Evolutionary conservation across 768 basidiomycete species (phyloP).

Genomic region (Leccinum fibrillosum): DNA sequence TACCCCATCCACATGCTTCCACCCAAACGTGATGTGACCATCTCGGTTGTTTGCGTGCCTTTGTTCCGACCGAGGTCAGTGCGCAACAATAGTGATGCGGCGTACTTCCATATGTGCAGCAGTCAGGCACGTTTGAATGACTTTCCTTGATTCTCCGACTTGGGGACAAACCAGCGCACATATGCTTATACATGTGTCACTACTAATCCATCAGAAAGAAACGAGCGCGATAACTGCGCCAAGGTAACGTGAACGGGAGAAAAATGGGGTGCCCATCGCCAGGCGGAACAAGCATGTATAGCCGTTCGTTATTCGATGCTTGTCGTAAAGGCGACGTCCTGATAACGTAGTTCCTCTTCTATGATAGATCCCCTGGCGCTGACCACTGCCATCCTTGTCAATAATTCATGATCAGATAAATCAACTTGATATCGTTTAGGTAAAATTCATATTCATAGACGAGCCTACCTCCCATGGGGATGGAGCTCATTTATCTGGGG

Average conservation of each 20-base stretch:
- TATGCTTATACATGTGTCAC: neutral
- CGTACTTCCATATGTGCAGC: neutral
- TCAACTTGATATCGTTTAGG: neutral
- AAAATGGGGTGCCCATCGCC: neutral
- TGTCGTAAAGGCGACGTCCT: neutral
- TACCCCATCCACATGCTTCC: slow-evolving; percentile 5
- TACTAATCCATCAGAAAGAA: neutral
- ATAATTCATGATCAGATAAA: neutral
- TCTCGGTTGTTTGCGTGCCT: neutral
- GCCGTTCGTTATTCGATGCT: neutral
- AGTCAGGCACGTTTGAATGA: neutral
- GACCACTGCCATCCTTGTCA: slow-evolving; percentile 8
- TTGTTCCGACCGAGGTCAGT: neutral
- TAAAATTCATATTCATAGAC: neutral
- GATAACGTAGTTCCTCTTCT: neutral
- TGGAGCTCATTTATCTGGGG: neutral
- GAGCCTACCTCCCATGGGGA: neutral
- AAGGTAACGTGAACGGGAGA: neutral
- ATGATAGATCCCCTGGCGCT: slow-evolving; percentile 6
- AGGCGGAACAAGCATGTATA: neutral
- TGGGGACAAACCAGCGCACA: neutral
- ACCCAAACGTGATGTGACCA: slow-evolving; percentile 5
- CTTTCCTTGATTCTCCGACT: neutral
- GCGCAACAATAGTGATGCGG: neutral
- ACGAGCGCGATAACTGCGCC: neutral